phyloP scores from a whole-genome alignment of 345 rosid species.

The Trapa incisa region DNA sequence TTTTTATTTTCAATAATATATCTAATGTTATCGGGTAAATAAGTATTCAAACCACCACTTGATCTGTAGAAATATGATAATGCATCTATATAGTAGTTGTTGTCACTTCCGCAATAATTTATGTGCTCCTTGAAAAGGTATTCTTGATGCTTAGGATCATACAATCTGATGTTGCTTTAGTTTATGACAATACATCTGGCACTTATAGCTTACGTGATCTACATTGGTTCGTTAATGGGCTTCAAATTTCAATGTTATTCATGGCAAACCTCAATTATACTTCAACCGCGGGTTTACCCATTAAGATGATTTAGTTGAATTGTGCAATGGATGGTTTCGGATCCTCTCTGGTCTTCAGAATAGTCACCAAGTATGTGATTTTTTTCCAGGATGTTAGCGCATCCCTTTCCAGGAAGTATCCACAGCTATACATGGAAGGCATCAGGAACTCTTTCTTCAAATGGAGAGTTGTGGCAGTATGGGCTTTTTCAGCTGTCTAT shows the following conservation, averaged over 20 bases:
- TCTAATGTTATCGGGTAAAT: too few relatives aligned
- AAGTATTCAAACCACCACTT: too few relatives aligned
- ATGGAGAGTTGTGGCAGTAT: constrained; percentile 80
- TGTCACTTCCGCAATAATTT: constrained; percentile 64
- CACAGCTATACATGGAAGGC: constrained; percentile 90
- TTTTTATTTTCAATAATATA: too few relatives aligned
- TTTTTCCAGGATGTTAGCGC: constrained; percentile 79
- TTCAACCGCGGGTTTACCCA: neutral
- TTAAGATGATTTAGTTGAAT: neutral
- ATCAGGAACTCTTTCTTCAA: constrained; percentile 68
- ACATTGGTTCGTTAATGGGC: neutral
- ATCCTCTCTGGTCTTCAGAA: neutral
- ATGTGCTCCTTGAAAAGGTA: constrained; percentile 98
- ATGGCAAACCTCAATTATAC: neutral
- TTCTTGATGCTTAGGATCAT: constrained; percentile 2
- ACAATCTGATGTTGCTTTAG: neutral
- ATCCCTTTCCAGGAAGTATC: constrained; percentile 87
- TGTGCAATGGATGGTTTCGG: neutral
- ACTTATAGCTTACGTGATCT: neutral
- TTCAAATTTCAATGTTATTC: too few relatives aligned
- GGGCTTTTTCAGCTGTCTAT: constrained; percentile 83
- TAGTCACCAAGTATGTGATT: neutral
- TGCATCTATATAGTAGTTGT: too few relatives aligned
- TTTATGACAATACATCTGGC: neutral
- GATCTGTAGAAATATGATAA: too few relatives aligned